These are phyloP conservation scores for Ophiostoma perfectum DNA, from an alignment of 2,329 filamentous ascomycete species.

Conservation along the genomic window DNA sequence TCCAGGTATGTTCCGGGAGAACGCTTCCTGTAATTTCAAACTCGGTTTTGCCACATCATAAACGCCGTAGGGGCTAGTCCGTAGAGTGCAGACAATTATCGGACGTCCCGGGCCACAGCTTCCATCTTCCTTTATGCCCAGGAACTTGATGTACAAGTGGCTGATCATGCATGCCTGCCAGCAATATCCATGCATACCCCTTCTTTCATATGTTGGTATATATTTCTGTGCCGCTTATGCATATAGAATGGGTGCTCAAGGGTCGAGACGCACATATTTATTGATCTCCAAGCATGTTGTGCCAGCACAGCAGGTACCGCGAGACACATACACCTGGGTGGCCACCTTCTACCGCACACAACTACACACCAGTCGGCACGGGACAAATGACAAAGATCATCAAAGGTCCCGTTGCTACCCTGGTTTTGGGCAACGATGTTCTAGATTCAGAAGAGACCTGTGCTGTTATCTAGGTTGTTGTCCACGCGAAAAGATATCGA, in stretches of 20 bases:
- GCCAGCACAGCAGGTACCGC: not conserved
- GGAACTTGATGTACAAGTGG: not conserved
- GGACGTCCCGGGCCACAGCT: not conserved
- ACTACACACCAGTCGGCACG: not conserved
- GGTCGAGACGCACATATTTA: not conserved
- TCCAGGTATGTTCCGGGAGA: not conserved
- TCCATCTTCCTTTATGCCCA: not conserved
- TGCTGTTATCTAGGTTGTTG: not conserved
- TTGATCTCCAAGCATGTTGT: not conserved
- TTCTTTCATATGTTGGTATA: not conserved
- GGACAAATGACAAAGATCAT: not conserved
- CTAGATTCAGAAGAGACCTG: not conserved
- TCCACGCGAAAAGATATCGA: not conserved
- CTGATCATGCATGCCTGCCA: not conserved
- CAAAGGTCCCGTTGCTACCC: not conserved
- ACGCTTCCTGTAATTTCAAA: not conserved
- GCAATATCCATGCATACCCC: not conserved
- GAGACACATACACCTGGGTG: not conserved
- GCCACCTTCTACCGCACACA: too few relatives aligned
- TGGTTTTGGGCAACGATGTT: not conserved
- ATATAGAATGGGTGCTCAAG: not conserved
- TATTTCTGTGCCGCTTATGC: too few relatives aligned
- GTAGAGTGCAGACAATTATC: not conserved
- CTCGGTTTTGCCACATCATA: conserved; percentile 6
- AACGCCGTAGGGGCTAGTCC: not conserved